Percentiles rank a stretch among this genome's conserved stretches.
These are phyloP conservation scores for Trichodelitschia bisporula DNA, from an alignment of 495 filamentous ascomycete genomes.

Conservation along the genomic window DNA sequence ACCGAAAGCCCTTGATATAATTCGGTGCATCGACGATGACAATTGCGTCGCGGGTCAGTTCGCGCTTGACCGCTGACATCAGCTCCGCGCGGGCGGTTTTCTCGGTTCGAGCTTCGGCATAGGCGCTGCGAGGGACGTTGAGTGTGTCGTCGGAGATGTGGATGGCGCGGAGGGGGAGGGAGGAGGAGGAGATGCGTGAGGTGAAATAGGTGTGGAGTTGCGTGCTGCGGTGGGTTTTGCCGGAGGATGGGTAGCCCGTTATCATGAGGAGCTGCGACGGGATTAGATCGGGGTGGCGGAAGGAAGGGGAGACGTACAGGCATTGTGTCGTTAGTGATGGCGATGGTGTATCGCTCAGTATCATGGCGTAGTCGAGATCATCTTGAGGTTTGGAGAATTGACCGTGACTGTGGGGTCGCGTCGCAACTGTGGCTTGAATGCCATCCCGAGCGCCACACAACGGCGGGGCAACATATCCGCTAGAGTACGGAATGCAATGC, in stretches of 20 bases:
- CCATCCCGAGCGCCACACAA: no score
- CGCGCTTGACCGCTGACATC: conserved; percentile 67
- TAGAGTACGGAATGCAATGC: no score
- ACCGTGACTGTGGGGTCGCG: no score
- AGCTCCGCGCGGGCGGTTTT: conserved; percentile 79
- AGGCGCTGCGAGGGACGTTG: conserved; percentile 32
- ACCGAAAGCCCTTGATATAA: conserved; percentile 95
- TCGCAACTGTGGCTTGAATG: no score
- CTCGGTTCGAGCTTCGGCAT: conserved; percentile 46
- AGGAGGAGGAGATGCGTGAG: neutral
- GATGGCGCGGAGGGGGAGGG: conserved; percentile 15
- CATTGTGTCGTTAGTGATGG: no score
- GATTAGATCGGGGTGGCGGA: neutral
- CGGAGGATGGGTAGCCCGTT: conserved; percentile 79
- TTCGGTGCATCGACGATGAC: conserved; percentile 80
- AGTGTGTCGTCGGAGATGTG: conserved; percentile 47
- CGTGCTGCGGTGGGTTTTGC: conserved; percentile 65
- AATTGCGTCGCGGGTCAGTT: conserved; percentile 51
- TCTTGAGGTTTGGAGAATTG: no score
- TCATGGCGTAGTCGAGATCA: no score
- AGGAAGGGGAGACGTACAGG: neutral
- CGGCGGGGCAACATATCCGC: no score
- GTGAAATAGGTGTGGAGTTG: conserved; percentile 49
- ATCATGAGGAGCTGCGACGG: conserved; percentile 58
- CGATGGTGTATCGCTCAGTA: no score